A percentile compares a stretch with the other conserved stretches of the same genome.
Conservation (phyloP, 2,329 filamentous ascomycete species). For the Iodosphaeria phyllophila region DNA sequence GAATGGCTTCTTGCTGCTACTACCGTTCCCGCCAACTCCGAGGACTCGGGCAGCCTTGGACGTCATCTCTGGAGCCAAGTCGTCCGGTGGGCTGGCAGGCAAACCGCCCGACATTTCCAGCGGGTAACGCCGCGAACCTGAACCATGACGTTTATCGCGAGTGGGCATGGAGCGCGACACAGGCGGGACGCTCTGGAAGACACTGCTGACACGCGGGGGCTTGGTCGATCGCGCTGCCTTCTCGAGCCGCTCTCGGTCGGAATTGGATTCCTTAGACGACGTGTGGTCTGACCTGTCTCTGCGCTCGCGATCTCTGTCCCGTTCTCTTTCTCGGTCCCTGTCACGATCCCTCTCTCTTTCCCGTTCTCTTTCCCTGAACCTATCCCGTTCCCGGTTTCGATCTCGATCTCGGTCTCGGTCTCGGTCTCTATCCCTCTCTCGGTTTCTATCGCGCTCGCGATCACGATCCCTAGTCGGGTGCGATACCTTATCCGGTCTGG, state of each 20-base stretch:
- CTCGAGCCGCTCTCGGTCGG: slow-evolving; percentile 33
- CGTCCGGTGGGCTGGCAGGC: slow-evolving; percentile 55
- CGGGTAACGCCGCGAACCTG: slow-evolving; percentile 48
- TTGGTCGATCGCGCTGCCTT: too few relatives aligned
- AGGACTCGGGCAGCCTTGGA: slow-evolving; percentile 67
- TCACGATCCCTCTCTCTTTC: slow-evolving; percentile 17
- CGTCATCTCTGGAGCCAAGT: slow-evolving; percentile 41
- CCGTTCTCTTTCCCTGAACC: slow-evolving; percentile 13
- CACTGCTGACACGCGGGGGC: slow-evolving; percentile 27
- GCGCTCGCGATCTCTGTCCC: slow-evolving; percentile 11
- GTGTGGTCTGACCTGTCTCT: slow-evolving; percentile 2
- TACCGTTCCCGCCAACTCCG: slow-evolving; percentile 31
- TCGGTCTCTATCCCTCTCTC: slow-evolving; percentile 17
- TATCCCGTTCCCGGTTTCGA: slow-evolving; percentile 21
- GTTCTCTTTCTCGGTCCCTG: slow-evolving; percentile 15
- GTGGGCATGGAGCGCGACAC: slow-evolving; percentile 52
- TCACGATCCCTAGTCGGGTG: slow-evolving; percentile 48
- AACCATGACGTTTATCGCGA: slow-evolving; percentile 41
- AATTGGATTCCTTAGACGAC: slow-evolving; percentile 49
- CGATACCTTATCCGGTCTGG: slow-evolving; percentile 47
- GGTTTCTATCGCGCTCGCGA: slow-evolving; percentile 6
- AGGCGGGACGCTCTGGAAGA: slow-evolving; percentile 50
- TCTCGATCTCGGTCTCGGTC: slow-evolving; percentile 21
- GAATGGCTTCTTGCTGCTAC: too few relatives aligned
- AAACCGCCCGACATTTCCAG: slow-evolving; percentile 46